phyloP scores from a whole-genome alignment of 208 protist genomes.

The Kentomonas sorsogonicus region DNA sequence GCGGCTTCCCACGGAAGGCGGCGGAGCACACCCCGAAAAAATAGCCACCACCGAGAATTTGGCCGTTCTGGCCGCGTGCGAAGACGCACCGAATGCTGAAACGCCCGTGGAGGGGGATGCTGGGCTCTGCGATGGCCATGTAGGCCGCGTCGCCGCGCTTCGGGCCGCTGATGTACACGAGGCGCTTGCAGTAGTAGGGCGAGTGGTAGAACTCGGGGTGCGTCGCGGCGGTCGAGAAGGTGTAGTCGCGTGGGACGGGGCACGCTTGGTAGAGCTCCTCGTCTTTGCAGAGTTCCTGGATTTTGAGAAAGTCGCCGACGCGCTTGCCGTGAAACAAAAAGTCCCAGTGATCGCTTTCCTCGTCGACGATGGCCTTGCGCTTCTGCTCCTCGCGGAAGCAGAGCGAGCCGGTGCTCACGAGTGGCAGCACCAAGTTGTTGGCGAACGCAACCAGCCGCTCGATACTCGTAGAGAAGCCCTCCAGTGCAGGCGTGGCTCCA shows the following conservation, averaged over 20 bases:
- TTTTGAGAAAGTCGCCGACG: slow-evolving; percentile 48
- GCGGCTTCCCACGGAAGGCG: slow-evolving; percentile 61
- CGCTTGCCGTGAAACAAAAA: slow-evolving; percentile 73
- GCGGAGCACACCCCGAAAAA: slow-evolving; percentile 81
- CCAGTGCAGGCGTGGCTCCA: slow-evolving; percentile 33
- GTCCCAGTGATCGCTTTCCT: slow-evolving; percentile 80
- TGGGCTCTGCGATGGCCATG: slow-evolving; percentile 85
- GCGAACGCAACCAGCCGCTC: slow-evolving; percentile 53
- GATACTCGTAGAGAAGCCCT: slow-evolving; percentile 62
- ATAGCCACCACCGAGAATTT: slow-evolving; percentile 89
- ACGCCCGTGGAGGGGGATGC: slow-evolving; percentile 38
- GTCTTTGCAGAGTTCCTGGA: slow-evolving; percentile 31
- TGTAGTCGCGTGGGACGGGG: slow-evolving; percentile 47
- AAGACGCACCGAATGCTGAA: slow-evolving; percentile 81
- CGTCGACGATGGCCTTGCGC: slow-evolving; percentile 51
- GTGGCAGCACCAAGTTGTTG: slow-evolving; percentile 46
- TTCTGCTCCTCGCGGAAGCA: slow-evolving; percentile 46
- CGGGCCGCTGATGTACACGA: slow-evolving; percentile 66
- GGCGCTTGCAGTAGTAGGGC: slow-evolving; percentile 62
- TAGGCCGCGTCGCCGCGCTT: slow-evolving; percentile 64
- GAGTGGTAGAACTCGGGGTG: slow-evolving; percentile 69
- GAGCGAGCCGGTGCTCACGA: slow-evolving; percentile 73
- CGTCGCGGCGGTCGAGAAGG: slow-evolving; percentile 66
- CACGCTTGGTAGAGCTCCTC: slow-evolving; percentile 20
- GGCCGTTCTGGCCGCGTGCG: slow-evolving; percentile 71